Conservation (phyloP, 2,329 filamentous ascomycete genomes). For the Diaporthe citri region DNA sequence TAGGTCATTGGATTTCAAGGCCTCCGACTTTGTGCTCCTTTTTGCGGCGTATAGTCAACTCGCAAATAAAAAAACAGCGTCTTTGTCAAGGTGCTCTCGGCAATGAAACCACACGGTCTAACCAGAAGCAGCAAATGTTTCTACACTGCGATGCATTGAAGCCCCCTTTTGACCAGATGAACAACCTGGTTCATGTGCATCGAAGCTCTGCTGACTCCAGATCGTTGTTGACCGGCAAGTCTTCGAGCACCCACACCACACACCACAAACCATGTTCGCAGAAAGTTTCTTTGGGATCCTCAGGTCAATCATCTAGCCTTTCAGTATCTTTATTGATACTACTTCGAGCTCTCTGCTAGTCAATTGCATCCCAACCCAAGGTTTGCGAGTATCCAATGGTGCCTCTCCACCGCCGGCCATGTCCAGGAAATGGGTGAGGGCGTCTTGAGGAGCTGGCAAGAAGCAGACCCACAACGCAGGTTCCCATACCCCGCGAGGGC, state of each 20-base stretch:
- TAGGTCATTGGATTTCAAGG: background rate
- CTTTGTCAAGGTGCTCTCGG: background rate
- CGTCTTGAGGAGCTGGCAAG: background rate
- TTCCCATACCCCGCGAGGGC: background rate
- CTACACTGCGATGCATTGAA: background rate
- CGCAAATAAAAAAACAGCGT: background rate
- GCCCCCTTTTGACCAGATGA: no score
- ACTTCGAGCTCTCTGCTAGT: fast-evolving
- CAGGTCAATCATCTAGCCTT: background rate
- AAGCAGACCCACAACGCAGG: no score
- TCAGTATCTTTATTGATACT: background rate
- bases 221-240: background rate
- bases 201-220: background rate
- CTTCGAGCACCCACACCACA: background rate
- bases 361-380: background rate
- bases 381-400: background rate
- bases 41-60: background rate
- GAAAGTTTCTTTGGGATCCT: no score
- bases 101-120: background rate
- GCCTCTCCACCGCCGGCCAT: background rate
- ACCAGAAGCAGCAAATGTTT: background rate
- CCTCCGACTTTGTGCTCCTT: background rate
- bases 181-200: no score
- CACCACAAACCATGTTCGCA: background rate
- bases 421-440: background rate